A percentile compares a stretch with the other conserved stretches of the same genome.
Conservation (phyloP, 169 alveolate genomes). For the Plasmodium gonderi region DNA sequence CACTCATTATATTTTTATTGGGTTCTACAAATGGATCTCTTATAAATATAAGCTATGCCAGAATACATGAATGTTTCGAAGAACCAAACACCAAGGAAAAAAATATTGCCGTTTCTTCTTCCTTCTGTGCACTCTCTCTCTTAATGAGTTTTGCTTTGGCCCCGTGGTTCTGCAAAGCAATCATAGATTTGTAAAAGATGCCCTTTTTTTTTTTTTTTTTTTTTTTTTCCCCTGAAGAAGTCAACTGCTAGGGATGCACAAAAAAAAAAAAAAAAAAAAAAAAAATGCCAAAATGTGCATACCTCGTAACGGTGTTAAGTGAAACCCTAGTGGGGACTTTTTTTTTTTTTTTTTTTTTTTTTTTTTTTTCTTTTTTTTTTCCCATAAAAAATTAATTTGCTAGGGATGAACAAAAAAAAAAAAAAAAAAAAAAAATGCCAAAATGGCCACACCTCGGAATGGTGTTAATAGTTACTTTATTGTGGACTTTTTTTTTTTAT, state of each 20-base stretch:
- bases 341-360: not conserved
- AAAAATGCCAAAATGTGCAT: too few species aligned
- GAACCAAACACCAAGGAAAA: slow-evolving; percentile 15
- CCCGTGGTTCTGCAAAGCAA: slow-evolving; percentile 28
- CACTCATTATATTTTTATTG: slow-evolving; percentile 18
- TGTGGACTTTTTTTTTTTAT: not conserved
- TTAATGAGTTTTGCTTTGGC: slow-evolving; percentile 61
- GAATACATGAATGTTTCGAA: slow-evolving; percentile 49
- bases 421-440: too few species aligned
- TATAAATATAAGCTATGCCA: slow-evolving; percentile 34
- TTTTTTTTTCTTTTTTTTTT: not conserved
- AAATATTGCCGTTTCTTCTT: slow-evolving; percentile 40
- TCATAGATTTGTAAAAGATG: not conserved
- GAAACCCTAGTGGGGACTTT: not conserved
- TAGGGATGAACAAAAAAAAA: too few species aligned
- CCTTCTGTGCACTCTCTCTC: slow-evolving; percentile 49
- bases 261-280: too few species aligned
- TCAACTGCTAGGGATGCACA: too few species aligned
- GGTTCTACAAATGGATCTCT: slow-evolving; percentile 36
- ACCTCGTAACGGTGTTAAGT: too few species aligned
- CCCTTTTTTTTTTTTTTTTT: not conserved
- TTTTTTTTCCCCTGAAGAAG: not conserved
- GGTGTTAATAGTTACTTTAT: not conserved
- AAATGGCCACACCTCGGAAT: too few species aligned
- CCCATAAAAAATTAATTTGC: too few species aligned